Base-by-base conservation (phyloP, 2,329 filamentous ascomycete genomes). In the Monosporascus cannonballus region DNA sequence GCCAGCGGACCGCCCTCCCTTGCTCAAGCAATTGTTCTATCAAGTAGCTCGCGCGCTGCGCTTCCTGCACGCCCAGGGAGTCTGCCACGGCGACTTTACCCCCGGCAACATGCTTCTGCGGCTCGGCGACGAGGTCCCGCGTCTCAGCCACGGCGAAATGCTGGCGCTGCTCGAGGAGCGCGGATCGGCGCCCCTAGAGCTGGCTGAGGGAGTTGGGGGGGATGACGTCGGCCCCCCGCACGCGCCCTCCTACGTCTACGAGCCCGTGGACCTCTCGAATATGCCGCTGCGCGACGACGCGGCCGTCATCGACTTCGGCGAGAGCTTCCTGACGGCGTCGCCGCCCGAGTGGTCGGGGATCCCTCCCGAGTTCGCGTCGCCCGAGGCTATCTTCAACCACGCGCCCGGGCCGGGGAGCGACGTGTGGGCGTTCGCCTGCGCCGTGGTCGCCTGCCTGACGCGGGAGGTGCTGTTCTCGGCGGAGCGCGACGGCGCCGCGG, bases 11-110 rank as follows among this genome's bases (percentile, higher is more conserved):
- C 9, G 22, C 24, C 22, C 42, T 6, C 11, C 42, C 4, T n/a
- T 22, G 7, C 22, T 49, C 22, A 53, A 47, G 18, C 14, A 41
- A 5, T n/a, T 47, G 4, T 15, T 41, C 8, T 47, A 49, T 15
- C 20, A 48, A 7, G 22, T 30, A 8, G 47, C 25, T 3, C 7
- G 36, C 3, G 47, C 41, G 4, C n/a, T 50, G 36, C 25, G 42
- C 7, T 50, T 50, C 24, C 51, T 53, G 6, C 51, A 53, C 37
- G 20, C 18, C 22, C 38, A 15, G 3, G 51, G 48, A 2, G 48
- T 50, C n/a, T 53, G 51, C 48, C 48, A 53, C 18, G 51, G 51
- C 6, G 51, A 53, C 30, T 39, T 53, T 15, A 53, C 47, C 25
- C 17, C 30, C 4, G 20, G 34, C 7, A 53, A 53, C 30, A 47